These are phyloP conservation scores for Calonectria pteridis DNA, from an alignment of 2,329 filamentous ascomycete genomes.

Conservation along the genomic window DNA sequence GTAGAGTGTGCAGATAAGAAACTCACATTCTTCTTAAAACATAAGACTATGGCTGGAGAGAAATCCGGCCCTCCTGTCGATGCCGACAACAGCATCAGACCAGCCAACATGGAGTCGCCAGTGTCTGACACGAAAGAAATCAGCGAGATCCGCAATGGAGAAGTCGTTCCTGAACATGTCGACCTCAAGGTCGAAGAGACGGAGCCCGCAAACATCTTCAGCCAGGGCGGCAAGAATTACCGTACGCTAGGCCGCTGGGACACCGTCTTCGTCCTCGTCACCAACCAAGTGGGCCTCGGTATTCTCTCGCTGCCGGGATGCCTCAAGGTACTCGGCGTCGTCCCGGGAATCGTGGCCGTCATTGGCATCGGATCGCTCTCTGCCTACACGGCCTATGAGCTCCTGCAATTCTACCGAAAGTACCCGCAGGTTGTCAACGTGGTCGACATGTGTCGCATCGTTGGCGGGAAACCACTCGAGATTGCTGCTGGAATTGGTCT, in stretches of 20 bases:
- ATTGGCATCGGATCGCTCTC: constrained; percentile 74
- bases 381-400: constrained; percentile 62
- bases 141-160: neutral
- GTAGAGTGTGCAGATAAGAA: neutral
- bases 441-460: constrained; percentile 73
- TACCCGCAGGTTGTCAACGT: constrained; percentile 78
- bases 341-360: constrained; percentile 76
- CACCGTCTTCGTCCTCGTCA: constrained; percentile 44
- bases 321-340: constrained; percentile 74
- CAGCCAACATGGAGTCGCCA: neutral
- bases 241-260: constrained; percentile 44
- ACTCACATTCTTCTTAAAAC: neutral
- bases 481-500: constrained; percentile 67
- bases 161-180: neutral
- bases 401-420: constrained; percentile 75
- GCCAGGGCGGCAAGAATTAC: constrained; percentile 46
- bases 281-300: constrained; percentile 47
- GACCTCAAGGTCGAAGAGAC: neutral
- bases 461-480: constrained; percentile 49
- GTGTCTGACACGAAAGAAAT: neutral
- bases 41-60: neutral
- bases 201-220: constrained; percentile 41
- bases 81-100: neutral
- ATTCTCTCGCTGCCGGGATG: constrained; percentile 77
- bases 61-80: neutral